phyloP scores from a whole-genome alignment of 179 eudicot species.

The Spinacia oleracea region DNA sequence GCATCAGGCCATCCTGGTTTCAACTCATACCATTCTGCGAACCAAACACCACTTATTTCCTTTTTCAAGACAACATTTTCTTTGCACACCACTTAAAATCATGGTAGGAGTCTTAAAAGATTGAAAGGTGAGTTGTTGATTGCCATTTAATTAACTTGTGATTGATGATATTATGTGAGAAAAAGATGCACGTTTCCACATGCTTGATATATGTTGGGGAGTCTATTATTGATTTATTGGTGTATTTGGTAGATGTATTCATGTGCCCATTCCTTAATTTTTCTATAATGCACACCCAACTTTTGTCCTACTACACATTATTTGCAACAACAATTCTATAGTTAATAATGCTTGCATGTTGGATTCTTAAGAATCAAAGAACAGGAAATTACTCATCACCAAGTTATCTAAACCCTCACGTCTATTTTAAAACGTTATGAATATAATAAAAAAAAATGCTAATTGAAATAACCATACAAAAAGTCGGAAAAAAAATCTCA shows the following conservation, averaged over 20 bases:
- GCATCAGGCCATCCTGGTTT: too few relatives aligned
- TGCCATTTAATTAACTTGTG: slow-evolving; percentile 8
- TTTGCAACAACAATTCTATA: background rate
- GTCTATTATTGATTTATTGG: slow-evolving; percentile 21
- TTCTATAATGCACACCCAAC: slow-evolving; percentile 4
- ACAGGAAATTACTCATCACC: background rate
- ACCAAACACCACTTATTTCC: too few relatives aligned
- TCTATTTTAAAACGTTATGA: background rate
- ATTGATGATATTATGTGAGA: slow-evolving; percentile 17
- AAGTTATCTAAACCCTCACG: background rate
- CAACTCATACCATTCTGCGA: too few relatives aligned
- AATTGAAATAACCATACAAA: background rate
- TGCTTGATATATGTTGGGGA: slow-evolving; percentile 21
- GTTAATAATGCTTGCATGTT: slow-evolving; percentile 22
- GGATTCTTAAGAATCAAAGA: background rate
- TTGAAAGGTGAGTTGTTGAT: background rate
- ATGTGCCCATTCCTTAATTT: slow-evolving; percentile 19
- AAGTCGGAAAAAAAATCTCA: background rate
- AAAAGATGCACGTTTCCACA: slow-evolving; percentile 27
- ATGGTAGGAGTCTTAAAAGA: background rate
- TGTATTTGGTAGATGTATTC: slow-evolving; percentile 19
- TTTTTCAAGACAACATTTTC: background rate
- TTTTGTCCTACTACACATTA: background rate
- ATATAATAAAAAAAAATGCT: background rate
- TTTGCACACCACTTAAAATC: background rate